These are phyloP conservation scores for Rugonectria rugulosa DNA, from an alignment of 2,329 filamentous ascomycete genomes.

Conservation along the genomic window DNA sequence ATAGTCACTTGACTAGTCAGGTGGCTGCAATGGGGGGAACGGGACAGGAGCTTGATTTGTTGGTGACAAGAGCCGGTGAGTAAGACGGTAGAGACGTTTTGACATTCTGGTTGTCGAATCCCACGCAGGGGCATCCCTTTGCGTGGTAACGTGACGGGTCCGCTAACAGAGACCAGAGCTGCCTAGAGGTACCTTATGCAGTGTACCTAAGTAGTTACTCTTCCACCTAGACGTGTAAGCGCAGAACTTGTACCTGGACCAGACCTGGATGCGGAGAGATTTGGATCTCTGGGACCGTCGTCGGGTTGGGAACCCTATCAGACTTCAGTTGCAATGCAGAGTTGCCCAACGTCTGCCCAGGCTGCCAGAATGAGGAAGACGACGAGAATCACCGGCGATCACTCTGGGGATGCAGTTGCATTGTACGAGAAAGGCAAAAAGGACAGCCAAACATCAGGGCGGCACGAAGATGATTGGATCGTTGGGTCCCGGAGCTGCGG, in stretches of 20 bases:
- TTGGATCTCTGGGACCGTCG: constrained; percentile 16
- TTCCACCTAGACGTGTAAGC: not conserved
- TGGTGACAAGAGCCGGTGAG: too few species aligned
- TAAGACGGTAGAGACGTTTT: too few species aligned
- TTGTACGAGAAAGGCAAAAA: constrained; percentile 5
- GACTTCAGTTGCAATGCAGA: constrained; percentile 24
- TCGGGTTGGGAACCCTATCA: not conserved
- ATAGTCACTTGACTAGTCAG: too few species aligned
- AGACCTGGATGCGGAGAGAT: too few species aligned
- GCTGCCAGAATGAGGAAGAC: constrained; percentile 27
- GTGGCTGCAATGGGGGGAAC: too few species aligned
- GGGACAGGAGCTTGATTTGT: constrained; percentile 1
- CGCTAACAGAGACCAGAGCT: too few species aligned
- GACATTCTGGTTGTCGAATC: too few species aligned
- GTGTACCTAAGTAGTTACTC: too few species aligned
- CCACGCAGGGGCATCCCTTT: too few species aligned
- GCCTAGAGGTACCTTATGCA: too few species aligned
- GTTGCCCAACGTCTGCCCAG: constrained; percentile 32
- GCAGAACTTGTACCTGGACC: too few species aligned
- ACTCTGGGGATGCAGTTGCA: constrained; percentile 30
- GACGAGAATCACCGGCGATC: constrained; percentile 29
- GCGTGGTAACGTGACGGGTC: not conserved
- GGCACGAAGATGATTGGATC: constrained; percentile 21
- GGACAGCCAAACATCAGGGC: too few species aligned
- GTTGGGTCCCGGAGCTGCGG: not conserved